These are phyloP conservation scores for Erysimum cheiri DNA, from an alignment of 441 rosid genomes.

Conservation along the genomic window DNA sequence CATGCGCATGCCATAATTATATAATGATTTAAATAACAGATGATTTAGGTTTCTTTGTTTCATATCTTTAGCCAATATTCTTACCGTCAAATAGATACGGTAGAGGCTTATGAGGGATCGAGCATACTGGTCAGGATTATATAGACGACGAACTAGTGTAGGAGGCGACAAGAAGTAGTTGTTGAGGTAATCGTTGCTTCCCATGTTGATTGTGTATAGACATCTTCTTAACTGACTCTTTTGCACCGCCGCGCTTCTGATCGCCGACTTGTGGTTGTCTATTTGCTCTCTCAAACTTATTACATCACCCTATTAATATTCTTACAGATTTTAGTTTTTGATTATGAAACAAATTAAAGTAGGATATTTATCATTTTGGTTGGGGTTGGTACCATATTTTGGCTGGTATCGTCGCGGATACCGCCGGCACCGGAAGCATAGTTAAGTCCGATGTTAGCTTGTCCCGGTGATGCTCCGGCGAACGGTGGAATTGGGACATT, in stretches of 20 bases:
- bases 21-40: neutral
- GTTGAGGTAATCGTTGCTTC: slow-evolving; percentile 65
- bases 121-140: slow-evolving; percentile 53
- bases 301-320: slow-evolving; percentile 49
- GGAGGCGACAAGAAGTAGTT: slow-evolving; percentile 58
- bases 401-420: slow-evolving; percentile 50
- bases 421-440: slow-evolving; percentile 70
- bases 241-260: slow-evolving; percentile 12
- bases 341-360: neutral
- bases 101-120: slow-evolving; percentile 44
- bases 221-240: slow-evolving; percentile 44
- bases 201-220: slow-evolving; percentile 57
- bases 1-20: no score
- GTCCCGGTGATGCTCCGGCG: slow-evolving; percentile 42
- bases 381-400: slow-evolving; percentile 36
- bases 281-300: slow-evolving; percentile 54
- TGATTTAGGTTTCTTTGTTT: neutral
- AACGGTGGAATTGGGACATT: slow-evolving; percentile 47
- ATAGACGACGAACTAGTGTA: slow-evolving; percentile 35
- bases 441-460: slow-evolving; percentile 56
- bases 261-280: slow-evolving; percentile 44
- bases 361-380: neutral
- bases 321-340: neutral
- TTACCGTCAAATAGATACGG: slow-evolving; percentile 46
- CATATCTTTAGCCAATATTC: neutral